Percentiles rank a stretch among this genome's conserved stretches.
Evolutionary conservation across 2,329 filamentous ascomycete species (phyloP).

Genomic region (Fusarium hostae): DNA sequence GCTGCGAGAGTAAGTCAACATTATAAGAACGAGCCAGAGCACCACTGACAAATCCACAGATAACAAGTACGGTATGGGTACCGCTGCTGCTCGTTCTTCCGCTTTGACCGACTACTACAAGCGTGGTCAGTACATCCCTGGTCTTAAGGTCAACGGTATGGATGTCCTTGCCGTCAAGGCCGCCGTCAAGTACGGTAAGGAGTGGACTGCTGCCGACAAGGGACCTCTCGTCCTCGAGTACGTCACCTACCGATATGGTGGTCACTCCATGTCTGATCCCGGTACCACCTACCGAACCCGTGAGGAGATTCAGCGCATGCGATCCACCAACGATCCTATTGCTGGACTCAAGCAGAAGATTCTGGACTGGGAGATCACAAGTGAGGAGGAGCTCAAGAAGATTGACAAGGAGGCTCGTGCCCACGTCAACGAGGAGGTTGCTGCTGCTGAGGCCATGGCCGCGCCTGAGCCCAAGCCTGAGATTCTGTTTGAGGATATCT

Average conservation of each 20-base stretch:
- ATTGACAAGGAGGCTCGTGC: constrained; percentile 93
- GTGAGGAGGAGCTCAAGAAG: constrained; percentile 94
- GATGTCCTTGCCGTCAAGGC: constrained; percentile 98
- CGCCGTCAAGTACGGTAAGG: constrained; percentile 92
- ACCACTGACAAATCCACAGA: constrained; percentile 64
- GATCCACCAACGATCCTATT: constrained; percentile 97
- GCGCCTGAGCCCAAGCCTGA: constrained; percentile 80
- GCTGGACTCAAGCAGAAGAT: constrained; percentile 98
- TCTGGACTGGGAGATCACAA: constrained; percentile 90
- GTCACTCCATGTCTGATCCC: constrained; percentile 99
- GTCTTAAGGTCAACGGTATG: constrained; percentile 99
- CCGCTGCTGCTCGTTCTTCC: constrained; percentile 90
- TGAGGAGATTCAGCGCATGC: constrained; percentile 99
- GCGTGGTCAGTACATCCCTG: constrained; percentile 99
- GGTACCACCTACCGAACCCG: constrained; percentile 99
- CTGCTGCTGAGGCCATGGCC: constrained; percentile 87
- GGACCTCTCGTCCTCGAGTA: constrained; percentile 97
- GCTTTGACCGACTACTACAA: constrained; percentile 99
- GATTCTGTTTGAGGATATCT: constrained; percentile 80
- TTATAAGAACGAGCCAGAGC: neutral
- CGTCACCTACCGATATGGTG: constrained; percentile 98
- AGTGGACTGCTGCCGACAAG: constrained; percentile 84
- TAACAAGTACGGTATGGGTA: constrained; percentile 99
- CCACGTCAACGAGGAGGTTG: constrained; percentile 90
- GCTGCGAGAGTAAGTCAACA: constrained; percentile 87